Evolutionary conservation across 331 rosid species (phyloP), one percentile per base, ranked within the genome.

Genomic region (Malus hybrid): DNA sequence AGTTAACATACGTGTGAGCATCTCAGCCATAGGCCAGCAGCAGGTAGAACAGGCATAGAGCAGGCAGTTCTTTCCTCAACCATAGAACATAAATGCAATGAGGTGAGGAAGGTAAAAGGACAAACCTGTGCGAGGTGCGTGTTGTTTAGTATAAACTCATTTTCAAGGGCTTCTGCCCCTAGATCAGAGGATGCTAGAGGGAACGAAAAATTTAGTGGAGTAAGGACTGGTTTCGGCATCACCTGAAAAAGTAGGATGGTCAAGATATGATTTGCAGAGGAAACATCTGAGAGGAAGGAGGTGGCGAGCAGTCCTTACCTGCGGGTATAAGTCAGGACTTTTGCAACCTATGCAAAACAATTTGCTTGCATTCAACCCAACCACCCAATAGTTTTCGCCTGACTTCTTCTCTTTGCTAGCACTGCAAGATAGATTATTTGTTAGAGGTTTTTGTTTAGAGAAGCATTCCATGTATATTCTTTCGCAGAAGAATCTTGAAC

Each of bases 121-220:
- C 87, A 63, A 72, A 94, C 99, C 97, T 92, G 88, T 64, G 36
- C 67, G 77, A 90, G 96, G 86, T 82, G 85, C 93, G 90, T 88
- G 83, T 57, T 82, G 78, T 92, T 94, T 86, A 90, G 80, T 62
- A 94, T 87, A 74, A 92, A 90, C 81, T 88, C 96, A 34, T 90
- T 92, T 79, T 94, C 97, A 79, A 87, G 97, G 77, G 89, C 84
- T 71, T 90, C 97, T 4, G 92, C 86, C 70, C 97, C 99, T 79
- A 90, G 88, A 80, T 94, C 99, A 77, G 96, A 94, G 57, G 92
- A 87, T 61, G 99, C 96, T 26, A 90, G 92, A 71, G 99, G 97
- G 82, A 92, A 88, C 42, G 97, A 92, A 81, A 94, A 89, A 83
- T 83, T 79, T 72, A 87, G 81, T 18, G 84, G 86, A 36, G 88